phyloP scores from a whole-genome alignment of 2,329 filamentous ascomycete species.

The Monilinia vaccinii-corymbosi region DNA sequence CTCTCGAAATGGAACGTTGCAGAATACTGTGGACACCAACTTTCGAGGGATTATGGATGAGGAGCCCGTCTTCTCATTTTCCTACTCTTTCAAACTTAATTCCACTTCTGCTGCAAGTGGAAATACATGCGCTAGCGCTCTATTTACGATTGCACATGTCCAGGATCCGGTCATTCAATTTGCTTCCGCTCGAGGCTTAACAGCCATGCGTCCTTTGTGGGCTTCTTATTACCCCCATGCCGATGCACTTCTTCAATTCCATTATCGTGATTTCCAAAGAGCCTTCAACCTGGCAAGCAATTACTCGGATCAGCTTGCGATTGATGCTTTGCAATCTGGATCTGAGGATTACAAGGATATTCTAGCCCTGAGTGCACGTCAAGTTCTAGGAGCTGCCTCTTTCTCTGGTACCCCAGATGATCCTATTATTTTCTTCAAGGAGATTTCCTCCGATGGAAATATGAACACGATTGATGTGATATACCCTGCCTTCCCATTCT shows the following conservation, averaged over 20 bases:
- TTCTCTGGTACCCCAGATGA: conserved; percentile 65
- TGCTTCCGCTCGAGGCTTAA: conserved; percentile 66
- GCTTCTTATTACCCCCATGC: conserved; percentile 59
- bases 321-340: conserved; percentile 65
- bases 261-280: conserved; percentile 64
- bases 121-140: conserved; percentile 40
- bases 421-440: conserved; percentile 72
- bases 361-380: conserved; percentile 66
- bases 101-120: conserved; percentile 24
- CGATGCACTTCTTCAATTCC: conserved; percentile 60
- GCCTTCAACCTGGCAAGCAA: conserved; percentile 57
- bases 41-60: conserved; percentile 67
- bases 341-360: conserved; percentile 70
- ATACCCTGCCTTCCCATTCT: conserved; percentile 79
- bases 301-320: conserved; percentile 61
- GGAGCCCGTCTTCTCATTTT: conserved; percentile 75
- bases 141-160: conserved; percentile 69
- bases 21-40: conserved; percentile 55
- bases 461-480: conserved; percentile 83
- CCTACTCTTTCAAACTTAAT: conserved; percentile 50
- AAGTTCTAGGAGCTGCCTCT: conserved; percentile 69
- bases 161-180: conserved; percentile 75
- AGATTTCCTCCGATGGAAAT: conserved; percentile 79
- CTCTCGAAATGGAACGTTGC: conserved; percentile 54
- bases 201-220: conserved; percentile 73